These are phyloP conservation scores for Neoscytalidium dimidiatum DNA, from an alignment of 2,329 filamentous ascomycete species.

Conservation along the genomic window DNA sequence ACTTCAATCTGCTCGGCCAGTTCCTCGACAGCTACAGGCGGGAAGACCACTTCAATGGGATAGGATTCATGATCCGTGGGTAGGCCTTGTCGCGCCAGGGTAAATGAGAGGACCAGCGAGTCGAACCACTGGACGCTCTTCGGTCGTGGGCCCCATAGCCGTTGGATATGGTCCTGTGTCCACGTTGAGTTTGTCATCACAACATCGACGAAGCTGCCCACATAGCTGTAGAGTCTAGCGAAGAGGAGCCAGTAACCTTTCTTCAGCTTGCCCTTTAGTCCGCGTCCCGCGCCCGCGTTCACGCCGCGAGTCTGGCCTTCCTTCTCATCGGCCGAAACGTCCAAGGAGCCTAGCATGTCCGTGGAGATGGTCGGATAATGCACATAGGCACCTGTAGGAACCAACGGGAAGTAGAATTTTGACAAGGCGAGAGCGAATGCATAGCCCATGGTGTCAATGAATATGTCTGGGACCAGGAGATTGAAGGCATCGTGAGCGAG, in stretches of 20 bases:
- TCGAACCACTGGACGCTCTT: conserved; percentile 9
- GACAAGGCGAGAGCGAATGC: conserved; percentile 83
- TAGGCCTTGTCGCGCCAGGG: conserved; percentile 4
- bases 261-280: conserved; percentile 71
- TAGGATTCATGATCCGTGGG: conserved; percentile 13
- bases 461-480: conserved; percentile 89
- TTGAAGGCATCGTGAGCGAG: conserved; percentile 91
- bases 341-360: conserved; percentile 86
- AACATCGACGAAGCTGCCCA: conserved; percentile 82
- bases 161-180: conserved; percentile 76
- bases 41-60: conserved; percentile 75
- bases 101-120: conserved; percentile 17
- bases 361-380: conserved; percentile 98
- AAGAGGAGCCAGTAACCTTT: conserved; percentile 85
- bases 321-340: conserved; percentile 51
- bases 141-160: conserved; percentile 24
- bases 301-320: conserved; percentile 51
- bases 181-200: conserved; percentile 98
- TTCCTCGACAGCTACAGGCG: conserved; percentile 87
- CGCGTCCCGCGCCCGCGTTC: conserved; percentile 80
- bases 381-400: conserved; percentile 90
- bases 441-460: conserved; percentile 98
- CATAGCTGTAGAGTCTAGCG: conserved; percentile 76
- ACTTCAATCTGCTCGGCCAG: conserved; percentile 75
- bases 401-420: conserved; percentile 75